Percentiles rank a stretch among this genome's conserved stretches.
Evolutionary conservation across 208 protist species (phyloP).

Genomic region (Crithidia sp.): DNA sequence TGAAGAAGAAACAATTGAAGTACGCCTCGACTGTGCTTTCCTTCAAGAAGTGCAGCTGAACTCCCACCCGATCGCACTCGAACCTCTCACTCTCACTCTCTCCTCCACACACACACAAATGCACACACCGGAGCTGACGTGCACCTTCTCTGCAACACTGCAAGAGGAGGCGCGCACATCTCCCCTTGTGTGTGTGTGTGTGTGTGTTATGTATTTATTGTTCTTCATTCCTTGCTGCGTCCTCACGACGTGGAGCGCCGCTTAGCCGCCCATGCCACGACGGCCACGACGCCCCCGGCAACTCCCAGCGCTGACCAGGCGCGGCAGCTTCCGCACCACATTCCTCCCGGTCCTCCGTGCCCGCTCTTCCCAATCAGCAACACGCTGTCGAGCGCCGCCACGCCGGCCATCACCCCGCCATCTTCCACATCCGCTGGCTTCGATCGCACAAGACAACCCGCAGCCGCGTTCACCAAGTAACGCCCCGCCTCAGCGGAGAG

Average conservation of each 20-base stretch:
- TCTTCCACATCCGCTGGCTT: constrained; percentile 92
- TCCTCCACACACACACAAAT: no score
- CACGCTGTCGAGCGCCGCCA: constrained; percentile 92
- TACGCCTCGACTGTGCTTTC: no score
- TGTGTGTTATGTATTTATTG: no score
- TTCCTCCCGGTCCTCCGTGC: neutral
- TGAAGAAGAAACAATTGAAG: no score
- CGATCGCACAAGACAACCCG: constrained; percentile 92
- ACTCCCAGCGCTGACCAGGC: neutral
- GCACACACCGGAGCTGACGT: no score
- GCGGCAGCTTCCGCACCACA: neutral
- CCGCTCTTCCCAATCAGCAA: constrained; percentile 11
- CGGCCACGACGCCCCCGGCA: neutral
- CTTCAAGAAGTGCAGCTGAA: no score
- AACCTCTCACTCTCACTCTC: neutral
- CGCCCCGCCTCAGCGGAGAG: constrained; percentile 44
- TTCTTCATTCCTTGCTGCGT: neutral
- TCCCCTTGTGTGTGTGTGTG: no score
- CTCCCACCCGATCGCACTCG: no score
- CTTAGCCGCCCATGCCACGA: neutral
- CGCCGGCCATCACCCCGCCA: constrained; percentile 94
- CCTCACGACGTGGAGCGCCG: neutral
- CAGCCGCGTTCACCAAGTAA: constrained; percentile 56
- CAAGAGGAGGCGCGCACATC: no score
- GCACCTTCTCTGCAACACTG: no score